Base-by-base conservation (phyloP, 148 eudicot genomes). In the Spergularia marina region DNA sequence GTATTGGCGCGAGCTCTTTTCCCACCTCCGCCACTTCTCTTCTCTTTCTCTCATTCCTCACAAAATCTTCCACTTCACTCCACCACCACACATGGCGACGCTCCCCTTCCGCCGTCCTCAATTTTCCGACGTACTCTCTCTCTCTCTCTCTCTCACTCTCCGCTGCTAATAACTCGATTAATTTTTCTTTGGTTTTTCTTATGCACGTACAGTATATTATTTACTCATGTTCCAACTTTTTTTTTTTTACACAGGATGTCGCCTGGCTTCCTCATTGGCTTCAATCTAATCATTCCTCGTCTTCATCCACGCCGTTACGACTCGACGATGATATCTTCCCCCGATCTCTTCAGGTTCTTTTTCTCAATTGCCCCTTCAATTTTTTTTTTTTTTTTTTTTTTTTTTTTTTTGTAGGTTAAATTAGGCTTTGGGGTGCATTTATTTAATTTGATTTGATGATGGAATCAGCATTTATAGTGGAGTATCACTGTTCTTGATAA, bases 191-290 rank as follows among this genome's bases (percentile, higher is more conserved):
- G 15, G 21, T 7, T 2, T 30, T n/a, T 62, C 47, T 12, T 7
- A 16, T 13, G 66, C 13, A 54, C 53, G 23, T 30, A 30, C 36
- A 18, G 30, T 61, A 4, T 9, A 20, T 12, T 18, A 53, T 10
- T 16, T 23, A 18, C 13, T 23, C 12, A 12, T 11, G 3, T 8
- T 3, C 12, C 0, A n/a, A n/a, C n/a, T n/a, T n/a, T n/a, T n/a
- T 70, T 54, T n/a, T 53, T 14, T 7, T 39, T 15, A 64, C 9
- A 16, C 51, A 84, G 86, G 84, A 84, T 76, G 72, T 17, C 13
- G 84, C 82, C 13, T 84, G 82, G 80, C 81, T 84, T 72, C 86
- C 87, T 23, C 69, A 72, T 1, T 84, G 84, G 87, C 80, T 81
- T 79, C 82, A 81, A 72, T 67, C 80, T 18, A 70, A 64, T 66